Evolutionary conservation across 2,329 filamentous ascomycete genomes (phyloP), one percentile per base, ranked within the genome.

Genomic region (Bipolaris victoriae): DNA sequence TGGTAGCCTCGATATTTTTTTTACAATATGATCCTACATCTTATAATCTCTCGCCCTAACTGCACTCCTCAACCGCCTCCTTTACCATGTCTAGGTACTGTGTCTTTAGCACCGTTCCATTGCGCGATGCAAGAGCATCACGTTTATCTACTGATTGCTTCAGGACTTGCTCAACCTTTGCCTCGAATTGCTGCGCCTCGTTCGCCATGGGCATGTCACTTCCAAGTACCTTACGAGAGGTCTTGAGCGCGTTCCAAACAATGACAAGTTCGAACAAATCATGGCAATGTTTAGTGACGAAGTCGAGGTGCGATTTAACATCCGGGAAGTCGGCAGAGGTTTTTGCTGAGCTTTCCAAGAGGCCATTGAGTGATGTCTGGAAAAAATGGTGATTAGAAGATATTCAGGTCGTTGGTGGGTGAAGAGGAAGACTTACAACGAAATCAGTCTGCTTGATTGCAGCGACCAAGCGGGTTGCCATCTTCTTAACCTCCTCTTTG

Each of bases 191-290:
- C 29, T 61, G 59, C 13, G 69, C 70, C 5, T 68, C 65, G 2
- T 62, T 52, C 0, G 65, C 62, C 49, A 67, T 61, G 7, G 73
- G 75, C 61, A 78, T 74, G 7, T 76, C 57, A 4, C 56, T 55
- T 9, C 76, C 76, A 0, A 81, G 73, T 4, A 81, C 75, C 33
- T 73, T 73, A 49, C 72, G 69, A 1, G 79, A 76, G 4, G 80
- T 72, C 45, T 64, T 70, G n/a, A 82, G 70, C n/a, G 76, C 79
- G 55, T 80, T 78, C 73, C 74, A 79, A 20, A 80, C 64, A 11
- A 77, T 72, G 9, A 79, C 63, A 4, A 71, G 65, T 3, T 67
- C 62, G 7, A 75, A 45, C 31, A 79, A 70, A 3, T 67, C 59
- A 49, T 62, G 63, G 60, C 26, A 50, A 52, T 60, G 55, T 31